Conservation (phyloP, 352 stramenopile species). For the Pythium myriotylum region DNA sequence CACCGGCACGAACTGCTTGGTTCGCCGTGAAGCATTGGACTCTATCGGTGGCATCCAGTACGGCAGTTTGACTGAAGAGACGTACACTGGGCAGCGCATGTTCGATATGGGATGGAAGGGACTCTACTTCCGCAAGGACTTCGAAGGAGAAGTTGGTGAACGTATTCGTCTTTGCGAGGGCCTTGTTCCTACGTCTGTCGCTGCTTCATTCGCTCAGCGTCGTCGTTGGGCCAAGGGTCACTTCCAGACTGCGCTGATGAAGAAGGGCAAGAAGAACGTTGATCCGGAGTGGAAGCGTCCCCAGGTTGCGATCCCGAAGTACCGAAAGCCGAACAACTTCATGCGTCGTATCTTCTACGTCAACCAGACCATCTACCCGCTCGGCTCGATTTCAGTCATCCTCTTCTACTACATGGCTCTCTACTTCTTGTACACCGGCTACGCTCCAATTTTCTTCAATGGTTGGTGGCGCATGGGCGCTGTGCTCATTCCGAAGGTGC, state of each 20-base stretch:
- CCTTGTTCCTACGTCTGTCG: conserved; percentile 78
- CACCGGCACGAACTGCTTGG: conserved; percentile 77
- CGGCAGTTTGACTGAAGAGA: conserved; percentile 83
- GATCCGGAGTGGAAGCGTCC: conserved; percentile 83
- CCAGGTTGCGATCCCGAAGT: conserved; percentile 71
- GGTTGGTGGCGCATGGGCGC: conserved; percentile 69
- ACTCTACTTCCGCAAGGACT: conserved; percentile 88
- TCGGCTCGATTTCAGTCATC: conserved; percentile 75
- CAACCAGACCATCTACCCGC: conserved; percentile 80
- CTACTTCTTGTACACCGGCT: conserved; percentile 87
- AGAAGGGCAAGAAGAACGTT: conserved; percentile 81
- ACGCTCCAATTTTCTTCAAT: conserved; percentile 80
- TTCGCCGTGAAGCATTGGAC: conserved; percentile 83
- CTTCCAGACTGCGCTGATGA: conserved; percentile 84
- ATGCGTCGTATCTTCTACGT: conserved; percentile 87
- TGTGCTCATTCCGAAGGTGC: conserved; percentile 71
- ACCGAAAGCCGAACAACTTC: conserved; percentile 80
- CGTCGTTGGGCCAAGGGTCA: conserved; percentile 86
- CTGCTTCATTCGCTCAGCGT: conserved; percentile 73
- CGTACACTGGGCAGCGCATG: conserved; percentile 76
- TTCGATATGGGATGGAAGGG: conserved; percentile 85
- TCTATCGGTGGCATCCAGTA: conserved; percentile 88
- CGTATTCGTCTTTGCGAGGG: conserved; percentile 81
- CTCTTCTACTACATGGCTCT: conserved; percentile 86
- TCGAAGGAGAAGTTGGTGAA: conserved; percentile 75